phyloP scores from a whole-genome alignment of 2,329 filamentous ascomycete species.

The Exophiala lecanii-corni region DNA sequence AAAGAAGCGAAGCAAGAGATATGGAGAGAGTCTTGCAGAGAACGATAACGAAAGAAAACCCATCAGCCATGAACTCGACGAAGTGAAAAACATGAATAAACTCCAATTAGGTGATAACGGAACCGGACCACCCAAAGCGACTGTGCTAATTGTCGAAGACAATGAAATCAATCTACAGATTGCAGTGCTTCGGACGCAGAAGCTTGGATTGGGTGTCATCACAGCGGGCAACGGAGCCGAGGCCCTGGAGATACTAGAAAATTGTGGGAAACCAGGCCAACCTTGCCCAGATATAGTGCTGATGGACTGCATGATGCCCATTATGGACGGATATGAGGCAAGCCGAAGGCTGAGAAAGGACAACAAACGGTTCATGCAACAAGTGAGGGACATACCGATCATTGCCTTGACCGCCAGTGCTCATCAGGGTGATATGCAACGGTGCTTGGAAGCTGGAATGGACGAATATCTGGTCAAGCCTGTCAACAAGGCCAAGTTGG shows the following conservation, averaged over 20 bases:
- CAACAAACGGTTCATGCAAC: neutral
- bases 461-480: slow-evolving; percentile 94
- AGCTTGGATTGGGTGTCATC: neutral
- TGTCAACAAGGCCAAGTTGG: slow-evolving; percentile 50
- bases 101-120: slow-evolving; percentile 25
- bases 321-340: slow-evolving; percentile 87
- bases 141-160: slow-evolving; percentile 3
- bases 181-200: neutral
- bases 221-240: neutral
- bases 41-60: neutral
- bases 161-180: slow-evolving; percentile 28
- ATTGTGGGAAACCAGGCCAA: neutral
- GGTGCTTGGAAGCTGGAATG: slow-evolving; percentile 91
- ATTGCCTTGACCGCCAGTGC: slow-evolving; percentile 95
- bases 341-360: slow-evolving; percentile 49
- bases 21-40: neutral
- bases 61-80: neutral
- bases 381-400: slow-evolving; percentile 68
- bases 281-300: slow-evolving; percentile 45
- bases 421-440: slow-evolving; percentile 90
- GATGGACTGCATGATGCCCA: slow-evolving; percentile 96
- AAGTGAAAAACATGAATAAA: neutral
- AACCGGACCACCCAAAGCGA: neutral
- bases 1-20: neutral
- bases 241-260: neutral